Conservation (phyloP, 2,329 filamentous ascomycete genomes). For the Fusarium neocosmosporiellum region DNA sequence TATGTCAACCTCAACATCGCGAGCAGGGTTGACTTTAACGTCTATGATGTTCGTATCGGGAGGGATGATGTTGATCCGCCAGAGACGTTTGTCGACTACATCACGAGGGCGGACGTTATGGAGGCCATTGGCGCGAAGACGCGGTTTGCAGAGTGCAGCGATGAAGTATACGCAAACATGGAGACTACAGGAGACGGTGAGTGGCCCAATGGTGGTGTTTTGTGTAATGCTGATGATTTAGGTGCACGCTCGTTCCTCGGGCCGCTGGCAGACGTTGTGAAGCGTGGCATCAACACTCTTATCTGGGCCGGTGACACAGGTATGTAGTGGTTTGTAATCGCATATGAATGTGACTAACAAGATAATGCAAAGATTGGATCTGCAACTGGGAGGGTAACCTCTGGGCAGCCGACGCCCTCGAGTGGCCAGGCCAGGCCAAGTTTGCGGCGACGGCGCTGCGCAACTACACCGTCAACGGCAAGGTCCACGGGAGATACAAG, state of each 20-base stretch:
- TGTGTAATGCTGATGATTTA: constrained; percentile 29
- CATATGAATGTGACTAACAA: constrained; percentile 3
- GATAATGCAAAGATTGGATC: constrained; percentile 59
- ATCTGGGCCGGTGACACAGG: constrained; percentile 67
- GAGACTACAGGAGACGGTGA: constrained; percentile 38
- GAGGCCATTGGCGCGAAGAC: constrained; percentile 40
- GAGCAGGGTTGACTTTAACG: constrained; percentile 51
- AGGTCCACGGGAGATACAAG: constrained; percentile 62
- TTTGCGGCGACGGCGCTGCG: constrained; percentile 51
- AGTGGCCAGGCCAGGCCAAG: constrained; percentile 52
- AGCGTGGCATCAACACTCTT: constrained; percentile 60
- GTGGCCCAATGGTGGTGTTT: background rate
- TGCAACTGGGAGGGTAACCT: constrained; percentile 68
- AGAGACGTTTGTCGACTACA: constrained; percentile 38
- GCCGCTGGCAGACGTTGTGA: constrained; percentile 57
- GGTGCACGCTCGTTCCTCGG: constrained; percentile 57
- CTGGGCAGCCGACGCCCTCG: constrained; percentile 57
- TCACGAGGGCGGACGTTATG: constrained; percentile 40
- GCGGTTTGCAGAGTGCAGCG: constrained; percentile 39
- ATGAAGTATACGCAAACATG: constrained; percentile 39
- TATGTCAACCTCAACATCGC: constrained; percentile 39
- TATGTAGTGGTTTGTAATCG: constrained; percentile 22
- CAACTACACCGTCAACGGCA: constrained; percentile 61
- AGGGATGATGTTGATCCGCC: constrained; percentile 35
- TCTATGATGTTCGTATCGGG: constrained; percentile 59